Evolutionary conservation across 805 yeast species (phyloP).

Genomic region (Clavispora asparagi): DNA sequence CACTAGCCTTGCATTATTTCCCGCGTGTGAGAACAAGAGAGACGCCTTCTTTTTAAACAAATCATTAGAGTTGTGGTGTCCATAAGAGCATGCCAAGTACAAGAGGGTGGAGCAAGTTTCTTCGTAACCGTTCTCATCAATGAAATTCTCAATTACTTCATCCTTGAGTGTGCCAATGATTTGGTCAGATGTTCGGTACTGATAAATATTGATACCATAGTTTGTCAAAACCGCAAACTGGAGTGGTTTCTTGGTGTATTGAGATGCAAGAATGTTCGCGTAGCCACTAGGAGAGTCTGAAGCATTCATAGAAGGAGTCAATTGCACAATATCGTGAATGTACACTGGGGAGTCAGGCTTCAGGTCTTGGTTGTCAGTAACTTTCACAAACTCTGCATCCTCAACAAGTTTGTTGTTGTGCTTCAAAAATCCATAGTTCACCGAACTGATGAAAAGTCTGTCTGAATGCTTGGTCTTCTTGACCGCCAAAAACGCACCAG

Average conservation of each 20-base stretch:
- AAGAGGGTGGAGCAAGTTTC: slow-evolving; percentile 90
- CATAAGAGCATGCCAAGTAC: slow-evolving; percentile 73
- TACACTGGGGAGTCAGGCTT: slow-evolving; percentile 19
- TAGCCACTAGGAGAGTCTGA: slow-evolving; percentile 74
- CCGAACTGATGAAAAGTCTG: slow-evolving; percentile 66
- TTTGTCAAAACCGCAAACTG: slow-evolving; percentile 80
- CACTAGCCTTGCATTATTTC: slow-evolving; percentile 43
- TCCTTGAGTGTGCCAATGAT: slow-evolving; percentile 68
- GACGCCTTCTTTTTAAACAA: slow-evolving; percentile 42
- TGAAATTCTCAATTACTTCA: slow-evolving; percentile 60
- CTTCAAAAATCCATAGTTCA: slow-evolving; percentile 81
- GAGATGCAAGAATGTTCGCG: slow-evolving; percentile 83
- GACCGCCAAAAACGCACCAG: slow-evolving; percentile 80
- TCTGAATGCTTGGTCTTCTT: slow-evolving; percentile 40
- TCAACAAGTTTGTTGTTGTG: slow-evolving; percentile 68
- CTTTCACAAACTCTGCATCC: slow-evolving; percentile 66
- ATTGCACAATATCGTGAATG: slow-evolving; percentile 68
- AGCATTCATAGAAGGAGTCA: slow-evolving; percentile 68
- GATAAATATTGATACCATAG: slow-evolving; percentile 70
- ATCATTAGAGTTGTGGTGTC: slow-evolving; percentile 46
- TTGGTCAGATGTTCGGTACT: slow-evolving; percentile 75
- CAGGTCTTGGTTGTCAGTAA: slow-evolving; percentile 6
- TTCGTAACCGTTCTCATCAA: slow-evolving; percentile 74
- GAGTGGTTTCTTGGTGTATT: slow-evolving; percentile 61
- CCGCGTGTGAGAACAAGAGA: slow-evolving; percentile 48